Conservation (phyloP, 208 protist genomes). For the Crithidia sp. region DNA sequence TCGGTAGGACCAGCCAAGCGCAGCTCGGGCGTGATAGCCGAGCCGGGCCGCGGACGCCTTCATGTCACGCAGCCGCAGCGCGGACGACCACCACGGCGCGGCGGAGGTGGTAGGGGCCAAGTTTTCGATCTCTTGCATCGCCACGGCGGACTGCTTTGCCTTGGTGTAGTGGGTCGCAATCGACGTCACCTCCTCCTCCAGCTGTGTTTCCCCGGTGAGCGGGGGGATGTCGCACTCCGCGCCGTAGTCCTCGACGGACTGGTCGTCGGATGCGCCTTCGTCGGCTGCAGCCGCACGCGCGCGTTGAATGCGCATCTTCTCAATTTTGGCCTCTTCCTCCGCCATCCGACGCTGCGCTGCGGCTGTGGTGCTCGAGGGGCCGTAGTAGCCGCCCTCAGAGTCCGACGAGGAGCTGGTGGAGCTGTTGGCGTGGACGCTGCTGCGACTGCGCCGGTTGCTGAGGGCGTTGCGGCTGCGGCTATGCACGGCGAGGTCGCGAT, state of each 20-base stretch:
- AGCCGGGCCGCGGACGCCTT: slow-evolving; percentile 62
- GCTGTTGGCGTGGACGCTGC: neutral
- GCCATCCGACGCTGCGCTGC: slow-evolving; percentile 17
- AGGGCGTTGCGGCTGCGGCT: slow-evolving; percentile 6
- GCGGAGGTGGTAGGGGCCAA: slow-evolving; percentile 32
- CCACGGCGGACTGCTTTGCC: slow-evolving; percentile 28
- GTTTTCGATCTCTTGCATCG: slow-evolving; percentile 24
- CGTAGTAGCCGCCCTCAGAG: neutral
- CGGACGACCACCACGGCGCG: slow-evolving; percentile 76
- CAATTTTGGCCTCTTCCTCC: slow-evolving; percentile 32
- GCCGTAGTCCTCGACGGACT: slow-evolving; percentile 77
- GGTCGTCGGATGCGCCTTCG: slow-evolving; percentile 59
- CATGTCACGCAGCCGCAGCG: slow-evolving; percentile 71
- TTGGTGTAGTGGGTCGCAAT: slow-evolving; percentile 30
- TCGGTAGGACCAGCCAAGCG: slow-evolving; percentile 50
- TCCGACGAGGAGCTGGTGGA: neutral
- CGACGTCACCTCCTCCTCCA: slow-evolving; percentile 39
- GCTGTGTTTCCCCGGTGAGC: slow-evolving; percentile 24
- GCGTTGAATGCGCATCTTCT: slow-evolving; percentile 42
- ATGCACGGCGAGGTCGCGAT: slow-evolving; percentile 27
- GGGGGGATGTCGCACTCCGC: slow-evolving; percentile 23
- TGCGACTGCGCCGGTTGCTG: neutral
- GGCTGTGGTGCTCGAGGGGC: neutral
- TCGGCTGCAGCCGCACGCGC: slow-evolving; percentile 72
- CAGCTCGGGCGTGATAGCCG: slow-evolving; percentile 72